Evolutionary conservation across 345 rosid genomes (phyloP), one percentile per base, ranked within the genome.

Genomic region (Combretum micranthum): DNA sequence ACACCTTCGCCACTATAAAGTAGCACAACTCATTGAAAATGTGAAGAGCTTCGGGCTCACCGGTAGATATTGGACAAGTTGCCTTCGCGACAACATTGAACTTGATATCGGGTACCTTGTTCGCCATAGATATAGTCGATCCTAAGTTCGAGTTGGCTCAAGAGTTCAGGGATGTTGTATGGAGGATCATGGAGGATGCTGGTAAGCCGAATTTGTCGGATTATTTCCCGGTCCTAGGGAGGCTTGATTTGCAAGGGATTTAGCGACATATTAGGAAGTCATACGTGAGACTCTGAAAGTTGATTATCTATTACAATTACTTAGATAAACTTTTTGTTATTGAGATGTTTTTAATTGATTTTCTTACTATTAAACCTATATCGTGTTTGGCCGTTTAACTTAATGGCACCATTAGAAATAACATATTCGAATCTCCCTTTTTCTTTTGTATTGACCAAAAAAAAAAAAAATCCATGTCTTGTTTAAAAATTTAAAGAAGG

Each of bases 101-200:
- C 52, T 11, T 60, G 21, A 2, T 71, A 17, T 71, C 75, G 2
- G 61, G 20, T 55, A 47, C 47, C 13, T 18, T 71, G 14, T 52
- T 61, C 44, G 64, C 75, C 8, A 19, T 45, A 4, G 65, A 70
- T 42, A 6, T 70, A 4, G 25, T 20, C 9, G 46, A 56, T 42
- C 18, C 48, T 19, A 55, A 49, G 25, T 37, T 37, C 17, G 55
- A 20, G 18, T 5, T 4, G 0, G 45, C 63, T 14, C 44, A 39
- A 32, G 54, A 50, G 47, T 60, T 60, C 26, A 60, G 50, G 55
- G 63, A 60, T 14, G 47, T 49, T 15, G 26, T 60, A 37, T 60
- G 63, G 63, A 45, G 25, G 19, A 48, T 60, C 42, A 50, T 60
- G 55, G 45, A 60, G 63, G 44, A 12, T 13, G 53, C 53, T 15